Conservation (phyloP, 1,139 yeast genomes). For the Sugiyamaella paludigena region DNA sequence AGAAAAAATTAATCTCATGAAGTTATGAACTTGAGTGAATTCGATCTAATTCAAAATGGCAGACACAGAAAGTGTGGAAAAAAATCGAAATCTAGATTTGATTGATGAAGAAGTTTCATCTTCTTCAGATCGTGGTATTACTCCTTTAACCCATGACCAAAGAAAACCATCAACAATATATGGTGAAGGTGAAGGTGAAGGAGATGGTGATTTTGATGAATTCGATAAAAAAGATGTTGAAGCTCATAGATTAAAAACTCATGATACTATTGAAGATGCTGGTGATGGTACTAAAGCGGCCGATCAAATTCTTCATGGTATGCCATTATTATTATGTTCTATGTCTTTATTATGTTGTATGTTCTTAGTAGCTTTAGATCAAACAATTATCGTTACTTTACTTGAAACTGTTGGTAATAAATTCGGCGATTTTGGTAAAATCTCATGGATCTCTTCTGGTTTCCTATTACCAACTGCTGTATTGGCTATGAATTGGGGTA, state of each 20-base stretch:
- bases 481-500: slow-evolving; percentile 62
- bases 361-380: slow-evolving; percentile 59
- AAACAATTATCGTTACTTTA: slow-evolving; percentile 62
- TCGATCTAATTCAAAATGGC: no score
- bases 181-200: neutral
- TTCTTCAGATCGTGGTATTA: neutral
- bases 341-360: slow-evolving; percentile 46
- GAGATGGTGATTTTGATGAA: no score
- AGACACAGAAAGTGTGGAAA: no score
- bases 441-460: slow-evolving; percentile 63
- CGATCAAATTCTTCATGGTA: slow-evolving; percentile 44
- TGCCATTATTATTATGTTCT: slow-evolving; percentile 44
- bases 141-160: neutral
- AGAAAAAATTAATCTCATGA: no score
- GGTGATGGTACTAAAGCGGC: slow-evolving; percentile 29
- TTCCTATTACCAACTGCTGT: slow-evolving; percentile 60
- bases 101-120: neutral
- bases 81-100: neutral
- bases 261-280: slow-evolving; percentile 18
- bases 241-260: slow-evolving; percentile 10
- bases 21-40: no score
- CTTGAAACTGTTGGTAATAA: slow-evolving; percentile 55
- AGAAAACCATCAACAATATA: neutral
- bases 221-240: slow-evolving; percentile 3
- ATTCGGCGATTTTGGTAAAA: slow-evolving; percentile 53